Conservation (phyloP, 148 eudicot genomes). For the Bassia scoparia region DNA sequence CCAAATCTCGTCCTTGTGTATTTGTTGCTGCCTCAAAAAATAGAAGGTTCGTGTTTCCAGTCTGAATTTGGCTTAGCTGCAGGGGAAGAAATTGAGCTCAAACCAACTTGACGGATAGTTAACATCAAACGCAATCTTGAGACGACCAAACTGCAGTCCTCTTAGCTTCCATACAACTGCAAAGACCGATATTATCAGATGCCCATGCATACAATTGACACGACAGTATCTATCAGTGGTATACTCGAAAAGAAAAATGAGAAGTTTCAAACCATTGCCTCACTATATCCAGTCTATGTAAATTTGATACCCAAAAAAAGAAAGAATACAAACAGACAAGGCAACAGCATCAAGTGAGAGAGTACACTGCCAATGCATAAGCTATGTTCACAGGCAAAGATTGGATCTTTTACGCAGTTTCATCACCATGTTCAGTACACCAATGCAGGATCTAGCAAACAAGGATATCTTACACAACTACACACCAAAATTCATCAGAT, state of each 20-base stretch:
- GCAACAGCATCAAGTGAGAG: constrained; percentile 4
- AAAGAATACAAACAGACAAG: not conserved
- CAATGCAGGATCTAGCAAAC: not conserved
- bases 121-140: constrained; percentile 99
- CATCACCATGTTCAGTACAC: constrained; percentile 5
- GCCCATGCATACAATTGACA: constrained; percentile 90
- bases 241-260: constrained; percentile 50
- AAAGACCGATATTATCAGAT: constrained; percentile 90
- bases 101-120: constrained; percentile 88
- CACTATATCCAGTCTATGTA: not conserved
- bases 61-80: constrained; percentile 65
- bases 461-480: not conserved
- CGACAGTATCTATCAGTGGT: constrained; percentile 84
- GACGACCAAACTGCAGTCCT: constrained; percentile 98
- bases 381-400: not conserved
- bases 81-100: constrained; percentile 78
- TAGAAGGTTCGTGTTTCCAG: constrained; percentile 77
- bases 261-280: constrained; percentile 14
- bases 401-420: not conserved
- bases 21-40: constrained; percentile 74
- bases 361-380: not conserved
- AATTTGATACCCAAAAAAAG: not conserved
- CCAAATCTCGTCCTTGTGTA: constrained; percentile 99
- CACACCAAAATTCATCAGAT: not conserved
- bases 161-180: constrained; percentile 97